Evolutionary conservation across 1,284 basidiomycete genomes (phyloP).

Genomic region (Cryptococcus sp.): DNA sequence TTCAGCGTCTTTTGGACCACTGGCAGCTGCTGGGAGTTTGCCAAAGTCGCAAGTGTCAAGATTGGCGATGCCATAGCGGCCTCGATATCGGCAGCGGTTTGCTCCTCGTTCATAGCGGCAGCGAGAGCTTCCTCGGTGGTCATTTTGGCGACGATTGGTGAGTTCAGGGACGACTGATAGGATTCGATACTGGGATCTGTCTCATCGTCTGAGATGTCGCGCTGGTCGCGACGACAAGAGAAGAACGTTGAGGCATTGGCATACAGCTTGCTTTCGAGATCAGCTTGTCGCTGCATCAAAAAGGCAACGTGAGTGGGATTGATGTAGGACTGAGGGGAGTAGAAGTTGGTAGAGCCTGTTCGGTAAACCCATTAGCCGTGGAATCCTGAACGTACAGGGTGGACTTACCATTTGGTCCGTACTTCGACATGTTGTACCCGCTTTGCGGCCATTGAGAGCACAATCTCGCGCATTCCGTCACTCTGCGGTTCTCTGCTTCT

Average conservation of each 20-base stretch:
- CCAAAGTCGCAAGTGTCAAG: slow-evolving; percentile 11
- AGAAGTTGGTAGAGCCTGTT: slow-evolving; percentile 52
- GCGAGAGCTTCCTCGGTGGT: slow-evolving; percentile 14
- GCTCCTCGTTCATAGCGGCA: slow-evolving; percentile 16
- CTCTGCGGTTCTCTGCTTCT: slow-evolving; percentile 34
- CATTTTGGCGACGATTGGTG: slow-evolving; percentile 19
- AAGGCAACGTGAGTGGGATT: slow-evolving; percentile 65
- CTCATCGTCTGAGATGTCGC: slow-evolving; percentile 26
- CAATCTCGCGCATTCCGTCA: slow-evolving; percentile 44
- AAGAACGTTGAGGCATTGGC: slow-evolving; percentile 28
- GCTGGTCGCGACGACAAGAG: slow-evolving; percentile 18
- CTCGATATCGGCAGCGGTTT: slow-evolving; percentile 34
- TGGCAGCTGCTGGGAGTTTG: slow-evolving; percentile 13
- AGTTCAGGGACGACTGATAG: slow-evolving; percentile 24
- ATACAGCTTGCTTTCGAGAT: slow-evolving; percentile 46
- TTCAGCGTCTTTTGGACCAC: slow-evolving; percentile 13
- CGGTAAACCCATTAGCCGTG: neutral
- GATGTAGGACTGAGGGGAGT: slow-evolving; percentile 71
- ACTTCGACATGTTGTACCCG: slow-evolving; percentile 76
- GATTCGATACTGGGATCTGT: slow-evolving; percentile 19
- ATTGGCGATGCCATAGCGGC: slow-evolving; percentile 45
- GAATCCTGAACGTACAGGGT: neutral
- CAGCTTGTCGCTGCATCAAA: slow-evolving; percentile 64
- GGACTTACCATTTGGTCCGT: slow-evolving; percentile 64
- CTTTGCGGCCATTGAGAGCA: slow-evolving; percentile 70